Conservation (phyloP, 1,139 yeast genomes). For the Arxiozyma heterogenica region DNA sequence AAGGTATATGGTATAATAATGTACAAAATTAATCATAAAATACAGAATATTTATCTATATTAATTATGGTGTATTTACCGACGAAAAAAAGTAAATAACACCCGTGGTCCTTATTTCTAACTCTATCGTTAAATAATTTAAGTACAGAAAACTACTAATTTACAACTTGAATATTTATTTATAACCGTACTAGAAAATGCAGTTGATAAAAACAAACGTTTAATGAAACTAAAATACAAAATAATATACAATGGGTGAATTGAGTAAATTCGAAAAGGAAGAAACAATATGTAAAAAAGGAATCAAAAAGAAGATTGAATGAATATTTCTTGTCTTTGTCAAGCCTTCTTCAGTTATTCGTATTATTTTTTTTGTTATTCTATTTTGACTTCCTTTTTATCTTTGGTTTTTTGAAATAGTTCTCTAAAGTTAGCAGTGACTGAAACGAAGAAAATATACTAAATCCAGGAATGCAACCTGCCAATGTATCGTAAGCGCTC, state of each 20-base stretch:
- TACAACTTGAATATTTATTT: slow-evolving; percentile 8
- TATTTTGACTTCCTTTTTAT: neutral
- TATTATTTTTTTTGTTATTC: too few relatives aligned
- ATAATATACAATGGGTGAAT: slow-evolving; percentile 13
- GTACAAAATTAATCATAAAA: neutral
- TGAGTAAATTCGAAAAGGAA: neutral
- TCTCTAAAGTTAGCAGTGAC: too few relatives aligned
- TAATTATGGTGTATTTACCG: neutral
- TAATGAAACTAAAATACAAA: slow-evolving; percentile 12
- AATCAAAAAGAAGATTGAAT: neutral
- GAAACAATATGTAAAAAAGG: slow-evolving; percentile 5
- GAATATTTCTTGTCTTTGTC: neutral
- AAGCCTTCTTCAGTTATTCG: neutral
- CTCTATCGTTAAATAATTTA: neutral
- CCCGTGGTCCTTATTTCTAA: neutral
- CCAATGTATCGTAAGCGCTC: neutral
- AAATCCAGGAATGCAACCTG: neutral
- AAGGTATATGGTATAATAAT: neutral
- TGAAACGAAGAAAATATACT: too few relatives aligned
- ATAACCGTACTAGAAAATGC: slow-evolving; percentile 1
- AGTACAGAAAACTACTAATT: slow-evolving; percentile 4
- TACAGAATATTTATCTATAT: neutral
- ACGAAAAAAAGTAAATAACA: too few relatives aligned
- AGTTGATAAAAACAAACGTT: slow-evolving; percentile 1
- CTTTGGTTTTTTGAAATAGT: neutral